Evolutionary conservation across 805 yeast species (phyloP), one percentile per base, ranked within the genome.

Genomic region (Yamadazyma tumulicola): DNA sequence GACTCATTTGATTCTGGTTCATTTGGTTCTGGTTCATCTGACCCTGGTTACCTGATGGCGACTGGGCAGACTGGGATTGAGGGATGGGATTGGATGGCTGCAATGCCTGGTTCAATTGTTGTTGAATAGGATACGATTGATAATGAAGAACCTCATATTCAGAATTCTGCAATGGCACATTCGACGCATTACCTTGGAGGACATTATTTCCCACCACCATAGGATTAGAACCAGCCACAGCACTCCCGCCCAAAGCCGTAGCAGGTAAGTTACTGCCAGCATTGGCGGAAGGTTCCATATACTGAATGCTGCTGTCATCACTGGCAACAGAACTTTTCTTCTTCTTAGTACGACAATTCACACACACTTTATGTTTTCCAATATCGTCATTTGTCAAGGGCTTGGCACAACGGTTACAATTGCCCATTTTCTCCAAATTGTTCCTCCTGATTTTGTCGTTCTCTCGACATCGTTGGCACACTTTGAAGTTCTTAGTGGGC

Each of bases 391-490:
- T 61, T n/a, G 52, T 57, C 39, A 79, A 53, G 0, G 66, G 59
- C 38, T 62, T 61, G 4, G 81, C 79, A 55, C 85, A 80, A 34
- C 85, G 64, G 48, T 77, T 78, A 49, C 85, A 80, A 34, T 72
- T 68, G 10, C 84, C 83, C 46, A 65, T 55, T 38, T 67, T 69
- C 48, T 78, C 85, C 39, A 79, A 55, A 32, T 69, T 69, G 20
- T 73, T 63, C 38, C 85, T 55, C 42, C 85, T 62, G 30, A 72
- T 57, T 48, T 73, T 76, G 49, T 79, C 85, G 45, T 75, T 77
- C 30, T 67, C 74, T 38, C 85, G 63, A 52, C 86, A 80, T 42
- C 84, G 59, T 39, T 69, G 61, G 49, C 86, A 80, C n/a, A 80
- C 85, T 49, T 79, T 79, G 55, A 61, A 79, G 34, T 63, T 65